These are phyloP conservation scores for Xylariaceae sp. DNA, from an alignment of 2,329 filamentous ascomycete genomes.

Conservation along the genomic window DNA sequence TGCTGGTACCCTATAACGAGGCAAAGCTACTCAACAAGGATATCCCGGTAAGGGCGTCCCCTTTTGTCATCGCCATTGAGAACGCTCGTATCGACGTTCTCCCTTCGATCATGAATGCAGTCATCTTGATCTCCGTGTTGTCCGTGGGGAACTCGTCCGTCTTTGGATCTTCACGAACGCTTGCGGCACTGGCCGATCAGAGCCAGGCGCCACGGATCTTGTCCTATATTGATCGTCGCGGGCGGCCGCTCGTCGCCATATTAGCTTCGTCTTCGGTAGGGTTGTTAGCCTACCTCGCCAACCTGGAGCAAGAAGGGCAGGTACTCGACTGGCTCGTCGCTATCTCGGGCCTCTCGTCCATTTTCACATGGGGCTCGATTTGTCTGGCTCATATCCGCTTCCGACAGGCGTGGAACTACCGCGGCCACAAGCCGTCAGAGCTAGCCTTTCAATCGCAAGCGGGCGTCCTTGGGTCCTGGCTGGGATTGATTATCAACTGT, in stretches of 20 bases:
- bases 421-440: slow-evolving; percentile 66
- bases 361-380: slow-evolving; percentile 80
- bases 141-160: slow-evolving; percentile 90
- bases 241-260: slow-evolving; percentile 73
- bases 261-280: slow-evolving; percentile 60
- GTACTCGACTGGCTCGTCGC: slow-evolving; percentile 78
- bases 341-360: slow-evolving; percentile 64
- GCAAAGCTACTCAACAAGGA: slow-evolving; percentile 50
- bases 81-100: slow-evolving; percentile 76
- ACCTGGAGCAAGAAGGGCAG: slow-evolving; percentile 50
- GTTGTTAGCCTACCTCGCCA: slow-evolving; percentile 71
- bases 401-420: slow-evolving; percentile 67
- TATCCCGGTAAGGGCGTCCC: slow-evolving; percentile 67
- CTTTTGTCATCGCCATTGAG: slow-evolving; percentile 85
- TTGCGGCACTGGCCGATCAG: slow-evolving; percentile 85
- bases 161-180: slow-evolving; percentile 84
- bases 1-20: slow-evolving; percentile 73
- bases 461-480: slow-evolving; percentile 72
- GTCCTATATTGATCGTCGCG: slow-evolving; percentile 75
- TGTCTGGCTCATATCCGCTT: slow-evolving; percentile 91
- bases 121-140: slow-evolving; percentile 84
- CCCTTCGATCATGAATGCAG: slow-evolving; percentile 88
- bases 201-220: slow-evolving; percentile 72
- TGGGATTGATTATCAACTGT: slow-evolving; percentile 70
- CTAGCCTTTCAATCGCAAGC: slow-evolving; percentile 77